Evolutionary conservation across 2,329 filamentous ascomycete genomes (phyloP), one percentile per base, ranked within the genome.

Genomic region (Remersonia thermophila): DNA sequence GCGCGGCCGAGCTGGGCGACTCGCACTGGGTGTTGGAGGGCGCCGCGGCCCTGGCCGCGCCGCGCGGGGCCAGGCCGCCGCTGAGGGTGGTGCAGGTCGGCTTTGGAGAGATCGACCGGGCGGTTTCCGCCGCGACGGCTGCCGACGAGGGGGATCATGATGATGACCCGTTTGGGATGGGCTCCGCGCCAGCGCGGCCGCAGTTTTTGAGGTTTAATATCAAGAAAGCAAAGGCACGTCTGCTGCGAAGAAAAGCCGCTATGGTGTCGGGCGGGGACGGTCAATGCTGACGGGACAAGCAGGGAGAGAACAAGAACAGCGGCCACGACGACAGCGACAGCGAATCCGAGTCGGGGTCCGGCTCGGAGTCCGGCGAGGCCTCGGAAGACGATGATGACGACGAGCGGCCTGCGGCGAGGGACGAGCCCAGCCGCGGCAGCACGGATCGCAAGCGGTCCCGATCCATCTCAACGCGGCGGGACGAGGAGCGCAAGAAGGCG

Each of bases 1-100:
- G 76, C 42, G 73, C 74, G 7, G 67, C 70, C 13, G 68, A 73
- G 43, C 60, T 71, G 30, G 75, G 77, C 35, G 83, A 87, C 55
- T 80, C 79, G 13, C 77, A 78, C 53, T 89, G 83, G 83, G 78
- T 83, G 13, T 60, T 87, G 37, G 76, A 74, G 42, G 67, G 73
- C 35, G 61, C 63, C 32, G 58, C 66, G 27, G 47, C 53, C 17
- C 40, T 48, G 20, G 40, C 44, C 45, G 42, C 36, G 36, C 20
- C 20, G 5, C 49, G 55, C 16, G 39, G 44, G 37, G 42, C 57
- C 30, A 55, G 62, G 39, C 50, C 59, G 28, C 61, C 60, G 17
- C 53, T 73, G 36, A 66, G 67, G 36, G 66, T 87, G 26, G 69
- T 83, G 32, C 76, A 77, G 39, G 60, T 71, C 42, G 63, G 65